These are phyloP conservation scores for Gossypium schwendimanii DNA, from an alignment of 441 rosid species.

Conservation along the genomic window DNA sequence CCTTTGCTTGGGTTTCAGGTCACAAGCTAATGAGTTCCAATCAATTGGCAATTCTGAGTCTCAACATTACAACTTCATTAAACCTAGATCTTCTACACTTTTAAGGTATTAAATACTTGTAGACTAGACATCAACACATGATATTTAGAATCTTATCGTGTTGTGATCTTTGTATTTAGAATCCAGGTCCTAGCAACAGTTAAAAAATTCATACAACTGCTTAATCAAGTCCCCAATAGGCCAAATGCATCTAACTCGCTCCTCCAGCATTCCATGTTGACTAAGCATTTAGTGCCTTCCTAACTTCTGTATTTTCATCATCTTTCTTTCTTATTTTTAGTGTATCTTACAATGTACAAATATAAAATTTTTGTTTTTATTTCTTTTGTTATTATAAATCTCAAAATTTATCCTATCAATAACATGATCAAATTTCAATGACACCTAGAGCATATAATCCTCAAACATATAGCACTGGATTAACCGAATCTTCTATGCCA, in stretches of 20 bases:
- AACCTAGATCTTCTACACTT: background rate
- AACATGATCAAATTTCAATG: conserved; percentile 3
- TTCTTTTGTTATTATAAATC: conserved; percentile 3
- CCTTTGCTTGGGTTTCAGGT: background rate
- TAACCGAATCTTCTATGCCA: background rate
- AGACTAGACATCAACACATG: background rate
- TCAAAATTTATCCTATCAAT: background rate
- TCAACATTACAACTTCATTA: conserved; percentile 1
- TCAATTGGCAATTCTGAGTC: background rate
- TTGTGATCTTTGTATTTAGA: background rate
- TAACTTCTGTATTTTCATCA: background rate
- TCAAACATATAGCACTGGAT: background rate
- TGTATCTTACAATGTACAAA: background rate
- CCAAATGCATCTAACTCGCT: conserved; percentile 8
- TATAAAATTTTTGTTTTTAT: background rate
- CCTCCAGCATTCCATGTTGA: background rate
- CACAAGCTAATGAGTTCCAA: background rate
- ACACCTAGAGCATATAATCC: background rate
- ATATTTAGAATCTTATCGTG: background rate
- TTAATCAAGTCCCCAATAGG: conserved; percentile 7
- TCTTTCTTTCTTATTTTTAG: background rate
- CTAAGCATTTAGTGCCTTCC: background rate
- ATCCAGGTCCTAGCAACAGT: background rate
- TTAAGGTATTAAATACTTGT: conserved; percentile 2
- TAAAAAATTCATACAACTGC: background rate